Percentiles rank a stretch among this genome's conserved stretches.
Conservation (phyloP, 2,329 filamentous ascomycete genomes). For the Hymenoscyphus albidus region DNA sequence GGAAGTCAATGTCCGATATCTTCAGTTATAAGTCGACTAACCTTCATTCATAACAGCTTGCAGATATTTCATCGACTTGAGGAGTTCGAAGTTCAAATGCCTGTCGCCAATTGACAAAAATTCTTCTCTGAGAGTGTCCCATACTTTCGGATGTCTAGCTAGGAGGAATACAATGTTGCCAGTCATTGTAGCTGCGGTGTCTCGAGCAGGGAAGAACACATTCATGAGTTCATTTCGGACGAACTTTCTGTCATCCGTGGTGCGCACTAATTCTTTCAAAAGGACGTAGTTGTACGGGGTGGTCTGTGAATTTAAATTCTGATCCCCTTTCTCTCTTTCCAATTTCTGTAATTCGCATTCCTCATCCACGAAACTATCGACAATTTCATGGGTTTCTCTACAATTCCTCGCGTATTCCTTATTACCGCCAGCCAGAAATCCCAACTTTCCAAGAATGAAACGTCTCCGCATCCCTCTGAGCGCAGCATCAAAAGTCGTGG, state of each 20-base stretch:
- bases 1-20: constrained; percentile 26
- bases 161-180: constrained; percentile 49
- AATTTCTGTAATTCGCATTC: constrained; percentile 3
- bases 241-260: constrained; percentile 40
- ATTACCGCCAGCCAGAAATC: constrained; percentile 6
- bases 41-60: constrained; percentile 55
- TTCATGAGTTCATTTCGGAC: constrained; percentile 34
- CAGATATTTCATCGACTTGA: constrained; percentile 50
- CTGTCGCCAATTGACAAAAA: constrained; percentile 36
- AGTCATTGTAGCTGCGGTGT: constrained; percentile 36
- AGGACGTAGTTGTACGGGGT: constrained; percentile 38
- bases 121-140: constrained; percentile 42
- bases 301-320: neutral
- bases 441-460: constrained; percentile 10
- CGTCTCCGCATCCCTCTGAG: constrained; percentile 11
- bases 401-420: constrained; percentile 12
- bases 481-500: constrained; percentile 13
- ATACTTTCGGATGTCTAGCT: constrained; percentile 42
- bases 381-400: constrained; percentile 13
- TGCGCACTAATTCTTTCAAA: constrained; percentile 44
- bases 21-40: constrained; percentile 32
- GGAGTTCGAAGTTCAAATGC: constrained; percentile 43
- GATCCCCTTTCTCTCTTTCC: neutral
- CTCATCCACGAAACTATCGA: constrained; percentile 17
- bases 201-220: constrained; percentile 38